phyloP scores from a whole-genome alignment of 2,329 filamentous ascomycete genomes.

The Clarireedia monteithiana region DNA sequence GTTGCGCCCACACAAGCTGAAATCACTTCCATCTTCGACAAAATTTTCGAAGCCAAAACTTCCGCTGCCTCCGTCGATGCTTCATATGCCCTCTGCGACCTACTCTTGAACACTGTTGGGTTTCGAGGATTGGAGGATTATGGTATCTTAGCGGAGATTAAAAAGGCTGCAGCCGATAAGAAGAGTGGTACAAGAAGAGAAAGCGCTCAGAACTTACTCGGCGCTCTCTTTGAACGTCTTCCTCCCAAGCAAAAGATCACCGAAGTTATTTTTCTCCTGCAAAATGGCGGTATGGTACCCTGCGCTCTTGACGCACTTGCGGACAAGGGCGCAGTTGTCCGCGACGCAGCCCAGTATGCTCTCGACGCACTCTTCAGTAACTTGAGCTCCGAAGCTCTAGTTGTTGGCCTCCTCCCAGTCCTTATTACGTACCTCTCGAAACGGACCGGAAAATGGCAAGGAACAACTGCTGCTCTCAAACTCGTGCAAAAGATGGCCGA shows the following conservation, averaged over 20 bases:
- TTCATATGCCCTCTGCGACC: constrained; percentile 55
- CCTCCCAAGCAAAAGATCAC: constrained; percentile 67
- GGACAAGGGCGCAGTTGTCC: constrained; percentile 83
- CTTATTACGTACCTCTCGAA: constrained; percentile 71
- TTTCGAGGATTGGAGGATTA: constrained; percentile 54
- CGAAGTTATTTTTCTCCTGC: constrained; percentile 75
- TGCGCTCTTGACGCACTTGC: constrained; percentile 76
- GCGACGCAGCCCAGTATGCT: constrained; percentile 88
- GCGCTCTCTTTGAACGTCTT: constrained; percentile 87
- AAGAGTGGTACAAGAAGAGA: constrained; percentile 82
- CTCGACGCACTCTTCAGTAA: constrained; percentile 80
- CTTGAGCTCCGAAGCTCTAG: constrained; percentile 73
- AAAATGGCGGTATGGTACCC: constrained; percentile 66
- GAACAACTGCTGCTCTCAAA: constrained; percentile 77
- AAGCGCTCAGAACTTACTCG: constrained; percentile 89
- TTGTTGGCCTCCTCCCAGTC: constrained; percentile 72
- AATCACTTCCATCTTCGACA: constrained; percentile 54
- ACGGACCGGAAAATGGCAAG: constrained; percentile 93
- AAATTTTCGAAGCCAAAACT: constrained; percentile 52
- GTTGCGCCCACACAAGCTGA: constrained; percentile 54
- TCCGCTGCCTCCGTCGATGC: constrained; percentile 52
- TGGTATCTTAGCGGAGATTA: constrained; percentile 53
- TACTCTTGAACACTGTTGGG: constrained; percentile 57
- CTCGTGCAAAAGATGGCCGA: constrained; percentile 90
- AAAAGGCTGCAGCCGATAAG: constrained; percentile 84